These are phyloP conservation scores for Vitis cinerea DNA, from an alignment of 164 flowering plant genomes.

Conservation along the genomic window DNA sequence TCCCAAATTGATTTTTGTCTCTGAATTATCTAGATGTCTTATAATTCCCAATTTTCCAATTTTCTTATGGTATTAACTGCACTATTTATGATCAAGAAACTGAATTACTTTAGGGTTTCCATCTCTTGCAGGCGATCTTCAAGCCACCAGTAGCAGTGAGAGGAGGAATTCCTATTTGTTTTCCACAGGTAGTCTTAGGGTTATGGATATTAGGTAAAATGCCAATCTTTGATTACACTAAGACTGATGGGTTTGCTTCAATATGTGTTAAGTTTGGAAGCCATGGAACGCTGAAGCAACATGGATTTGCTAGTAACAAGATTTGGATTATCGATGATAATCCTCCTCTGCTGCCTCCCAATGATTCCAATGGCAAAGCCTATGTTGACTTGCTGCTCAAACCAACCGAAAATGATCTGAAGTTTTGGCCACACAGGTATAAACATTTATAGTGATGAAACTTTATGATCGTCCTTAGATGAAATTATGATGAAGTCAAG, in stretches of 20 bases:
- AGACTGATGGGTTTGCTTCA: slow-evolving; percentile 1
- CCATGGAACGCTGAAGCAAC: slow-evolving; percentile 38
- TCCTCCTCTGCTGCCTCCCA: slow-evolving; percentile 32
- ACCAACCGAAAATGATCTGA: slow-evolving; percentile 43
- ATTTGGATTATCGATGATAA: slow-evolving; percentile 36
- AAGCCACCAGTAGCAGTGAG: slow-evolving; percentile 42
- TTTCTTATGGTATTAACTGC: too few relatives aligned
- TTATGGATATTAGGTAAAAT: not conserved
- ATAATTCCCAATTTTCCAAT: too few relatives aligned
- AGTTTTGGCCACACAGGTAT: slow-evolving; percentile 52
- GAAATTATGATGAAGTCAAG: too few relatives aligned
- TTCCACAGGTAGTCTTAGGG: slow-evolving; percentile 39
- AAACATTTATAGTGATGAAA: not conserved
- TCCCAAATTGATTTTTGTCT: too few relatives aligned
- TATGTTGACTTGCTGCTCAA: slow-evolving; percentile 39
- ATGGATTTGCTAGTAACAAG: slow-evolving; percentile 53
- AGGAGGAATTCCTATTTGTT: slow-evolving; percentile 54
- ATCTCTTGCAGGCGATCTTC: slow-evolving; percentile 31
- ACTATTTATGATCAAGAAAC: too few relatives aligned
- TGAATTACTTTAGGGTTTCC: too few relatives aligned
- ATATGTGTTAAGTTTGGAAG: slow-evolving; percentile 32
- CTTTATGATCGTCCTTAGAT: not conserved
- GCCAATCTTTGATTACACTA: not conserved
- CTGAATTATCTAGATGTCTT: too few relatives aligned
- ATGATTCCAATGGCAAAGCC: slow-evolving; percentile 30